These are phyloP conservation scores for Globisporangium recalcitrans DNA, from an alignment of 352 stramenopile species.

Conservation along the genomic window DNA sequence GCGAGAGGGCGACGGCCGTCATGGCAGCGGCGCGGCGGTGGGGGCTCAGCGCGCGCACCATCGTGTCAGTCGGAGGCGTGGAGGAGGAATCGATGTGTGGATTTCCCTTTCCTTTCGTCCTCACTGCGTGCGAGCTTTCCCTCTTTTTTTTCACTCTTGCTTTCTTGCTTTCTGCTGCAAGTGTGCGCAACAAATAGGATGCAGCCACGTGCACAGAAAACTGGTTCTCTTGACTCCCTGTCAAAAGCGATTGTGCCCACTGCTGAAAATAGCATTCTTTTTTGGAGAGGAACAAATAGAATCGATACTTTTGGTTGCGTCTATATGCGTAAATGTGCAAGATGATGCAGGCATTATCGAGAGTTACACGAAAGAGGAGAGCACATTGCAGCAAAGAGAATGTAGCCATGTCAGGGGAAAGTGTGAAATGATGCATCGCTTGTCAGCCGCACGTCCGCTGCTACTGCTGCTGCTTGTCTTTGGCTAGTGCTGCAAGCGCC, in stretches of 20 bases:
- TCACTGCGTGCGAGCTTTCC: background rate
- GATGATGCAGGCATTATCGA: background rate
- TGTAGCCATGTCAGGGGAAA: background rate
- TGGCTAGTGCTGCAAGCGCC: background rate
- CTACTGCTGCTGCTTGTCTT: background rate
- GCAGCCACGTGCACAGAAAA: background rate
- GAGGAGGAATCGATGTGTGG: background rate
- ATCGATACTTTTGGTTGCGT: too few species aligned
- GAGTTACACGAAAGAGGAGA: background rate
- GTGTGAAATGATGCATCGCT: too few species aligned
- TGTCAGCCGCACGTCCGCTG: too few species aligned
- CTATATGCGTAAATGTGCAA: background rate
- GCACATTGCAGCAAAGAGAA: background rate
- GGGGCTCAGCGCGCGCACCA: conserved; percentile 1
- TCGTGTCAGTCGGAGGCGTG: background rate
- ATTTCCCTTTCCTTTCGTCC: background rate
- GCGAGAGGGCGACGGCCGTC: background rate
- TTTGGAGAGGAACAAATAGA: too few species aligned
- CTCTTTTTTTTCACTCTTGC: background rate
- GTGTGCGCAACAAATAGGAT: background rate
- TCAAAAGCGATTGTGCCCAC: background rate
- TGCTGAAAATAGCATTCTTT: background rate
- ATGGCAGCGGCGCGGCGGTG: background rate
- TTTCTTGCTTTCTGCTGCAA: background rate
- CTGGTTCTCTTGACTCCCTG: background rate